Evolutionary conservation across 257 asterid genomes (phyloP).

Genomic region (Solanum pinnatisectum): DNA sequence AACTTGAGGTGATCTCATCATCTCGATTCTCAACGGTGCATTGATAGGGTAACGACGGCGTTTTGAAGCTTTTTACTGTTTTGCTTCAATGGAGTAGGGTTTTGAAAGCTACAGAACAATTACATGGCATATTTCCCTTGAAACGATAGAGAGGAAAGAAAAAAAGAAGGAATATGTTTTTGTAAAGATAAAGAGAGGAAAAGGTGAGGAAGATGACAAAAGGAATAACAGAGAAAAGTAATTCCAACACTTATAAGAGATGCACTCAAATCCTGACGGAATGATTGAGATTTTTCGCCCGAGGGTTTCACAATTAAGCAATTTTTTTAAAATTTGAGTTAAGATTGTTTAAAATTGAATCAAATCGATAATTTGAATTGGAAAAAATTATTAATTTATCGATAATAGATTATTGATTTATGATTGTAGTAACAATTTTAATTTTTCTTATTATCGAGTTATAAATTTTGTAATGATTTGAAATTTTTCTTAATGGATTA

Average conservation of each 20-base stretch:
- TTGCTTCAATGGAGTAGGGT: conserved; percentile 4
- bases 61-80: not conserved
- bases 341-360: not conserved
- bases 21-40: not conserved
- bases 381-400: too few relatives aligned
- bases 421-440: too few relatives aligned
- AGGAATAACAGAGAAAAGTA: not conserved
- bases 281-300: too few relatives aligned
- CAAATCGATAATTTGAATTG: too few relatives aligned
- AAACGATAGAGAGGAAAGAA: not conserved
- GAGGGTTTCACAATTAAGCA: not conserved
- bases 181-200: not conserved
- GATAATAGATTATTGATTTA: too few relatives aligned
- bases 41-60: not conserved
- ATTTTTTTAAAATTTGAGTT: not conserved
- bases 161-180: not conserved
- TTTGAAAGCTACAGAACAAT: conserved; percentile 12
- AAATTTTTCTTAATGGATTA: too few relatives aligned
- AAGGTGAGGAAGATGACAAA: not conserved
- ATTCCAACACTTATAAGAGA: not conserved
- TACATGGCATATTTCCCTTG: conserved; percentile 12
- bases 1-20: conserved; percentile 21
- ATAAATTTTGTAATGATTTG: too few relatives aligned
- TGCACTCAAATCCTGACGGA: too few relatives aligned
- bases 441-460: too few relatives aligned